Evolutionary conservation across 495 filamentous ascomycete species (phyloP), one percentile per base, ranked within the genome.

Genomic region (Aspergillus wentii): DNA sequence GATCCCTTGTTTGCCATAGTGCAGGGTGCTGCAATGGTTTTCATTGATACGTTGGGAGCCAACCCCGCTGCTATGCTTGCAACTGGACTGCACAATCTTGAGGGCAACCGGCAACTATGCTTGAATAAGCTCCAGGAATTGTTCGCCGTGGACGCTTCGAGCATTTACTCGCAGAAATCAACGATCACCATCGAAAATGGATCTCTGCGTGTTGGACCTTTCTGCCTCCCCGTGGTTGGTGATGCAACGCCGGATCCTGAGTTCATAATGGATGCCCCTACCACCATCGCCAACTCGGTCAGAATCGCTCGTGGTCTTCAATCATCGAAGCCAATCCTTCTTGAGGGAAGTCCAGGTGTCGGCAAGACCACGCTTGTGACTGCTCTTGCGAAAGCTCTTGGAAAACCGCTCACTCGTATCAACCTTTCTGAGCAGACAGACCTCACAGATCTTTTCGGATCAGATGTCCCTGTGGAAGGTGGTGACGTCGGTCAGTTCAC

Each of bases 371-470:
- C 88, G 11, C 75, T 99, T 6, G 74, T 99, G 4, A 82, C 81
- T 14, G 91, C 89, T 4, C 72, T 97, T 33, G 86, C 92, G 1
- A 72, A 72, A 44, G 79, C 84, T 17, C 77, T 86, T 46, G 86
- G 88, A 14, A 80, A 82, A 35, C 79, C 85, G 13, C 69, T 99
- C 28, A 94, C 85, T 16, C 78, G 94, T 42, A 95, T 99, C 57
- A 99, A 99, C 52, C 70, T 99, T 40, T 96, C 92, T 0, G 94
- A 97, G 44, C 94, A 99, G 62, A 96, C 94, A 1, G 94, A 99
- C 50, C 66, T 99, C 15, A 92, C 95, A 69, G 94, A 99, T 54
- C 65, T 99, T 8, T 99, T 99, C 60, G 94, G 94, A 26, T 95
- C 90, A 4, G 94, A 99, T 69, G 86, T 95, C 2, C 94, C 94